These are phyloP conservation scores for Phytophthora ohioensis DNA, from an alignment of 352 stramenopile species.

Conservation along the genomic window DNA sequence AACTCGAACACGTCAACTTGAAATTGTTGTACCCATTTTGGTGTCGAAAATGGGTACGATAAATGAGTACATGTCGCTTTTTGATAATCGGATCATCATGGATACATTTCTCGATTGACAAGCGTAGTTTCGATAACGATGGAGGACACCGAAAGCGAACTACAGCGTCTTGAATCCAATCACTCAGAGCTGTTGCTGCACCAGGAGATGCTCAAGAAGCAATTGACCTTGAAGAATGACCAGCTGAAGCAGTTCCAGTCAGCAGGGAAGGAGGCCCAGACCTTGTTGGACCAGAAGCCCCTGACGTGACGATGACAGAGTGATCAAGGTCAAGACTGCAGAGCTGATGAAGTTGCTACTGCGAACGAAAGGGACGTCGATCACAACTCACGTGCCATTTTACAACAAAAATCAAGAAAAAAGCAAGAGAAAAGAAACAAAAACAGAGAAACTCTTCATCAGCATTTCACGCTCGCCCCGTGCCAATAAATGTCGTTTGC, in stretches of 20 bases:
- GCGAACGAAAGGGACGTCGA: slow-evolving; percentile 28
- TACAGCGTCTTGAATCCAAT: slow-evolving; percentile 64
- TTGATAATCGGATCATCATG: not conserved
- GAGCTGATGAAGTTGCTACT: not conserved
- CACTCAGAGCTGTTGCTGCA: slow-evolving; percentile 69
- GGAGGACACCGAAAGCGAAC: slow-evolving; percentile 42
- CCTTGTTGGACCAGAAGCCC: slow-evolving; percentile 7
- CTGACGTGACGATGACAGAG: slow-evolving; percentile 2
- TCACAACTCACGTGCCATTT: slow-evolving; percentile 38
- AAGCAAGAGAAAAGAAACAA: slow-evolving; percentile 24
- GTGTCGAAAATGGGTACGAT: too few species aligned
- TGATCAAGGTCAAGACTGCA: not conserved
- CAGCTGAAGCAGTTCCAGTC: slow-evolving; percentile 56
- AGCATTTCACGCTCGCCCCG: slow-evolving; percentile 38
- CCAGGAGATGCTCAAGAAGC: slow-evolving; percentile 56
- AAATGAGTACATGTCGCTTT: not conserved
- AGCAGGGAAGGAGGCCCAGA: slow-evolving; percentile 47
- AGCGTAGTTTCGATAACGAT: not conserved
- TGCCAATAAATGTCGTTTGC: slow-evolving; percentile 42
- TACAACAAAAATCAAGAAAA: slow-evolving; percentile 36
- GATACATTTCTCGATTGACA: slow-evolving; percentile 4
- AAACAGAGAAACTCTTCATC: slow-evolving; percentile 41
- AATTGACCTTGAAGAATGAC: slow-evolving; percentile 51
- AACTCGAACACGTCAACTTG: not conserved
- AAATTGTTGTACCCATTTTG: not conserved